Percentiles rank a stretch among this genome's conserved stretches.
phyloP scores from a whole-genome alignment of 2,329 filamentous ascomycete genomes.

The Talaromyces amestolkiae region DNA sequence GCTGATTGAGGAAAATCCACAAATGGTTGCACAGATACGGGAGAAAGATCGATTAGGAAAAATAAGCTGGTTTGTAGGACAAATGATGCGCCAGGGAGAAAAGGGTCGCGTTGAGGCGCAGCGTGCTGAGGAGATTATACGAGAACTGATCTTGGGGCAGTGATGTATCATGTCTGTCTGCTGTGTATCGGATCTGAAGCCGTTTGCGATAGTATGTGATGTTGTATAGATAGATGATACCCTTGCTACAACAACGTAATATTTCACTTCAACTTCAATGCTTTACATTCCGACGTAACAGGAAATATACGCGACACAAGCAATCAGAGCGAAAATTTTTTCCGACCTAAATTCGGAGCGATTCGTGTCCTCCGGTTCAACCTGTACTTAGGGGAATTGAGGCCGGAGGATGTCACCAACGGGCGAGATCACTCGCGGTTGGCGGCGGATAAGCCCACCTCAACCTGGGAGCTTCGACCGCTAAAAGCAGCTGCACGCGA shows the following conservation, averaged over 20 bases:
- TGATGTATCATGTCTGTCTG: background rate
- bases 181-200: background rate
- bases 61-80: conserved; percentile 65
- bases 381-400: conserved; percentile 50
- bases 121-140: conserved; percentile 56
- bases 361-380: conserved; percentile 29
- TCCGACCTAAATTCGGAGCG: conserved; percentile 21
- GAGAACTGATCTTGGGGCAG: conserved; percentile 45
- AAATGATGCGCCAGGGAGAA: conserved; percentile 62
- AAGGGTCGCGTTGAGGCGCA: conserved; percentile 62
- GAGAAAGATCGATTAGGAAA: conserved; percentile 63
- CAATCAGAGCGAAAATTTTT: conserved; percentile 19
- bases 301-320: conserved; percentile 1
- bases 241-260: background rate
- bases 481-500: conserved; percentile 51
- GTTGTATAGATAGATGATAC: conserved; percentile 2
- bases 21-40: conserved; percentile 59
- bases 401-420: conserved; percentile 21
- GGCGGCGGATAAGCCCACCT: conserved; percentile 24
- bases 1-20: conserved; percentile 54
- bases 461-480: conserved; percentile 28
- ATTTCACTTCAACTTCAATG: background rate
- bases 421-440: conserved; percentile 5
- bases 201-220: background rate
- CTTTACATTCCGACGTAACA: background rate